Percentiles rank a stretch among this genome's conserved stretches.
Conservation (phyloP, 345 rosid genomes). For the Triadica sebifera region DNA sequence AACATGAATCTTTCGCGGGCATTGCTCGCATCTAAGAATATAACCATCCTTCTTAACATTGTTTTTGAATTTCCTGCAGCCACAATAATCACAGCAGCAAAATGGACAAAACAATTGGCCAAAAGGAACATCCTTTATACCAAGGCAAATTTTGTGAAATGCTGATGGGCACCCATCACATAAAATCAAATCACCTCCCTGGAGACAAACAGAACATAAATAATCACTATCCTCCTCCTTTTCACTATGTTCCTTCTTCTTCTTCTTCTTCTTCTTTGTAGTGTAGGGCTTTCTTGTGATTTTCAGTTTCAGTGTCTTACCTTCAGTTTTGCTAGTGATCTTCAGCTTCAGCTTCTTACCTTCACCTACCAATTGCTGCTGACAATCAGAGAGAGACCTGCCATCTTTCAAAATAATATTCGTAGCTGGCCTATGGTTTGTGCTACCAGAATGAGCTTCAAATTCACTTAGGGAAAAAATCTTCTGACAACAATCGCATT, state of each 20-base stretch:
- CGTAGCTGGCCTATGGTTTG: conserved; percentile 15
- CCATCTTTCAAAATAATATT: conserved; percentile 23
- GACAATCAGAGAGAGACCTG: conserved; percentile 19
- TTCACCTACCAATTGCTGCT: background rate
- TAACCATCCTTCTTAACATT: background rate
- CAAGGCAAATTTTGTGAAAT: conserved; percentile 24
- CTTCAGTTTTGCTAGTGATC: background rate
- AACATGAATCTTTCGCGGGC: conserved; percentile 19
- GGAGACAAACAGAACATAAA: conserved; percentile 19
- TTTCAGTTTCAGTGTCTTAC: background rate
- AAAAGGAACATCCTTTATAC: conserved; percentile 20
- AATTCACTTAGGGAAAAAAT: conserved; percentile 11
- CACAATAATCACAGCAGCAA: conserved; percentile 23
- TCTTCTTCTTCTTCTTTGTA: background rate
- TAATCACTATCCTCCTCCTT: background rate
- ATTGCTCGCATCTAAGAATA: conserved; percentile 16
- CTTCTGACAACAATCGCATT: conserved; percentile 16
- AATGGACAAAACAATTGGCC: conserved; percentile 28
- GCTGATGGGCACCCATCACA: conserved; percentile 30
- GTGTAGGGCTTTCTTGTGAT: background rate
- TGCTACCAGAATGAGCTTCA: conserved; percentile 26
- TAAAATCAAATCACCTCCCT: conserved; percentile 25
- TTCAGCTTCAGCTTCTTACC: background rate
- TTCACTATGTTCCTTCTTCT: background rate
- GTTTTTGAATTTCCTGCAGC: conserved; percentile 1